Conservation (phyloP, 306 rosid species). For the Prunus armeniaca region DNA sequence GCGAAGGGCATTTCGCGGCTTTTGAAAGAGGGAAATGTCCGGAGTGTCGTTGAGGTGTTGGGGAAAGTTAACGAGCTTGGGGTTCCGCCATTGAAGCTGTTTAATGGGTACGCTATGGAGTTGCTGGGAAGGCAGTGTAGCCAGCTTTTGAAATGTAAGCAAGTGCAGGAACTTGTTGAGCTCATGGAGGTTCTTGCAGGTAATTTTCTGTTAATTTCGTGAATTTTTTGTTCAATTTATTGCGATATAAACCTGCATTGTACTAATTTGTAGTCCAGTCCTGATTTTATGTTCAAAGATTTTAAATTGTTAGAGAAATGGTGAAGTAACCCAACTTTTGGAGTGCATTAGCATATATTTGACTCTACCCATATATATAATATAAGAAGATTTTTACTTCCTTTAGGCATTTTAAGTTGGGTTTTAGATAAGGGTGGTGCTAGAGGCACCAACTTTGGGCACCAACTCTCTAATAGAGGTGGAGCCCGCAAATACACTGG, state of each 20-base stretch:
- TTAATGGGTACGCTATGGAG: constrained; percentile 43
- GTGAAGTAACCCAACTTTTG: neutral
- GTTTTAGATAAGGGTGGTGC: neutral
- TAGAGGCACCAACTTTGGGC: too few relatives aligned
- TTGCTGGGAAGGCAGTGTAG: constrained; percentile 48
- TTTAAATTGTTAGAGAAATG: neutral
- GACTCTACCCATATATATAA: neutral
- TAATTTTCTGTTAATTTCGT: constrained; percentile 9
- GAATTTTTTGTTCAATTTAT: neutral
- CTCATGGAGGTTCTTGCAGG: constrained; percentile 83
- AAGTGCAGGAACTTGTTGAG: constrained; percentile 62
- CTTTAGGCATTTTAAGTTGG: neutral
- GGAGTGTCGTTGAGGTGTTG: constrained; percentile 40
- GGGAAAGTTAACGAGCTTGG: constrained; percentile 42
- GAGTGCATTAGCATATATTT: neutral
- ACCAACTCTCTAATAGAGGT: too few relatives aligned
- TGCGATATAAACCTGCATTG: neutral
- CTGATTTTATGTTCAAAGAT: neutral
- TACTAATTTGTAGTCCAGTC: neutral
- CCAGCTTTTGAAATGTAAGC: constrained; percentile 36
- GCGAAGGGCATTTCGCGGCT: constrained; percentile 43
- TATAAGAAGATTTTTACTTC: neutral
- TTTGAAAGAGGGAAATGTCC: constrained; percentile 42
- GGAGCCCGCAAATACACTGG: too few relatives aligned
- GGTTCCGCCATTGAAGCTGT: constrained; percentile 39